These are phyloP conservation scores for Xanthoconium separans DNA, from an alignment of 1,284 basidiomycete genomes.

Conservation along the genomic window DNA sequence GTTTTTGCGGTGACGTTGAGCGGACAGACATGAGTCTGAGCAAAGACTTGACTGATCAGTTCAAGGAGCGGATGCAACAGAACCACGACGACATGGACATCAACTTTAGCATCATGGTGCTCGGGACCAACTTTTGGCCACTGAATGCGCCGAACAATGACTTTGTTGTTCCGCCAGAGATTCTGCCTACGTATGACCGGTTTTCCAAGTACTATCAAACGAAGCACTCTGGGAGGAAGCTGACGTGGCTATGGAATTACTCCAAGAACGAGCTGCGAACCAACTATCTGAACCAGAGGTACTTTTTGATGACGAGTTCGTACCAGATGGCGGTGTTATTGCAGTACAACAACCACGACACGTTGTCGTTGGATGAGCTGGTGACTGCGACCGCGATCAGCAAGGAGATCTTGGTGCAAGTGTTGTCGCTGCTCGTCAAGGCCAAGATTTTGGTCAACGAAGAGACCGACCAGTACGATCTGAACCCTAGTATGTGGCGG, in stretches of 20 bases:
- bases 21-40: slow-evolving; percentile 87
- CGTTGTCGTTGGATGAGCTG: slow-evolving; percentile 80
- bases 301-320: slow-evolving; percentile 92
- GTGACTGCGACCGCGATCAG: slow-evolving; percentile 81
- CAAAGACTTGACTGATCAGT: slow-evolving; percentile 95
- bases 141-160: slow-evolving; percentile 82
- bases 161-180: slow-evolving; percentile 88
- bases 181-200: slow-evolving; percentile 84
- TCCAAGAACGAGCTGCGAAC: slow-evolving; percentile 95
- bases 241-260: slow-evolving; percentile 98
- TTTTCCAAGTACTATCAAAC: slow-evolving; percentile 94
- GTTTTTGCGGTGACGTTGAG: slow-evolving; percentile 5
- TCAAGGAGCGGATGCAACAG: slow-evolving; percentile 92
- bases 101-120: slow-evolving; percentile 91
- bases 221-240: slow-evolving; percentile 92
- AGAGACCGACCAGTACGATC: slow-evolving; percentile 85
- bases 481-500: slow-evolving; percentile 74
- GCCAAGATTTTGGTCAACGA: slow-evolving; percentile 87
- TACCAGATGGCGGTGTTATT: slow-evolving; percentile 95
- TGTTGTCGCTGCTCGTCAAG: slow-evolving; percentile 84
- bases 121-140: slow-evolving; percentile 97
- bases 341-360: slow-evolving; percentile 93
- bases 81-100: slow-evolving; percentile 84
- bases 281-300: slow-evolving; percentile 91
- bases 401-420: slow-evolving; percentile 83